A percentile compares a stretch with the other conserved stretches of the same genome.
Evolutionary conservation across 1,139 yeast genomes (phyloP).

Genomic region (Magnusiomyces fungicola): DNA sequence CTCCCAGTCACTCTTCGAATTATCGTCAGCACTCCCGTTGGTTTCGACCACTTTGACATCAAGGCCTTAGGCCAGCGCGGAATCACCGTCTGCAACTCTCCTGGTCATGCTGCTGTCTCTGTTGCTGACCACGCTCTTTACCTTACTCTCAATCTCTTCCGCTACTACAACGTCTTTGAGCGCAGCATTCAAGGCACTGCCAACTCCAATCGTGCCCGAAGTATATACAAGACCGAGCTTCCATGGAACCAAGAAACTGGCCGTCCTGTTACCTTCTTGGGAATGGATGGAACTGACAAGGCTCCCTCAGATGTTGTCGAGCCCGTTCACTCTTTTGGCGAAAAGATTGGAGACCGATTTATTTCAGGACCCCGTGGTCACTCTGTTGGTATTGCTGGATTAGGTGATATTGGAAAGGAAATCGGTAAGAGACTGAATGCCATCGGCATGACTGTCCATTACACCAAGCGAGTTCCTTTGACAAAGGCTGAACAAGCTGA

Average conservation of each 20-base stretch:
- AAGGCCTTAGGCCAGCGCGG: constrained; percentile 36
- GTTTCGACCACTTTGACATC: constrained; percentile 55
- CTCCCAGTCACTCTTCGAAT: constrained; percentile 50
- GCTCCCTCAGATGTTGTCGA: neutral
- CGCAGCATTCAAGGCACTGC: constrained; percentile 35
- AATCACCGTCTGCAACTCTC: constrained; percentile 55
- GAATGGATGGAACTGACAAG: constrained; percentile 30
- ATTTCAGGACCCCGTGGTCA: constrained; percentile 43
- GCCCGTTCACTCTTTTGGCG: constrained; percentile 31
- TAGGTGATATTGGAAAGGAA: constrained; percentile 67
- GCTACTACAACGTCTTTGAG: constrained; percentile 51
- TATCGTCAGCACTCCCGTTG: constrained; percentile 63
- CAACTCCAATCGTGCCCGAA: constrained; percentile 35
- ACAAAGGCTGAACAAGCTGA: constrained; percentile 30
- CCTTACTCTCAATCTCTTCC: constrained; percentile 52
- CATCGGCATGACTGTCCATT: constrained; percentile 62
- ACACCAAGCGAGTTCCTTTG: constrained; percentile 50
- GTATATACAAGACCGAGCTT: constrained; percentile 13
- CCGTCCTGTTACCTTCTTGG: constrained; percentile 32
- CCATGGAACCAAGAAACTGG: constrained; percentile 22
- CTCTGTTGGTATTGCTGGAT: constrained; percentile 62
- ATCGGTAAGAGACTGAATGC: constrained; percentile 50
- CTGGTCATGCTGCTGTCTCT: constrained; percentile 48
- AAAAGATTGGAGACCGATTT: constrained; percentile 43
- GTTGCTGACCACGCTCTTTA: constrained; percentile 73